These are phyloP conservation scores for Coniochaeta ligniaria DNA, from an alignment of 2,329 filamentous ascomycete genomes.

Conservation along the genomic window DNA sequence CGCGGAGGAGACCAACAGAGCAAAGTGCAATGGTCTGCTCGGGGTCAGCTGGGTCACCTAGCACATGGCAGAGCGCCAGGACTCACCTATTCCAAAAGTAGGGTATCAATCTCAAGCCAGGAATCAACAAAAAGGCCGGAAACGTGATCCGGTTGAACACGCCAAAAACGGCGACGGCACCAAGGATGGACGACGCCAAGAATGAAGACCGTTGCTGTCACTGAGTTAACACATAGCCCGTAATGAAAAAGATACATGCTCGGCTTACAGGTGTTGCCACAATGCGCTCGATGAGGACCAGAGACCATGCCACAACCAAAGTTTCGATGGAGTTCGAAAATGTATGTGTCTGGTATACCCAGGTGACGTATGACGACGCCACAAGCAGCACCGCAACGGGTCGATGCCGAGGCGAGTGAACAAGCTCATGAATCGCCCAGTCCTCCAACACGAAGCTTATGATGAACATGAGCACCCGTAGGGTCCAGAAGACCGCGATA, in stretches of 20 bases:
- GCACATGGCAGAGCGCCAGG: constrained; percentile 6
- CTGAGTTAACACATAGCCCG: constrained; percentile 16
- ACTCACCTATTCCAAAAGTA: constrained; percentile 75
- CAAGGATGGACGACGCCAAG: constrained; percentile 69
- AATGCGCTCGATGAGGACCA: constrained; percentile 87
- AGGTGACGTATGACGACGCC: constrained; percentile 95
- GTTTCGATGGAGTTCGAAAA: constrained; percentile 98
- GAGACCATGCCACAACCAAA: constrained; percentile 82
- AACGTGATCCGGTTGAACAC: constrained; percentile 97
- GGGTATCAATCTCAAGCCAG: constrained; percentile 74
- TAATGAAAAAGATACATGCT: not conserved
- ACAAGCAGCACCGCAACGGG: constrained; percentile 74
- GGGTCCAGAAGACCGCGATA: constrained; percentile 80
- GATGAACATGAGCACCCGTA: constrained; percentile 86
- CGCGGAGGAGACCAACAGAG: constrained; percentile 58
- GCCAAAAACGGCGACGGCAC: constrained; percentile 75
- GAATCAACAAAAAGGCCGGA: constrained; percentile 83
- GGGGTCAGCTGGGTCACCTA: constrained; percentile 4
- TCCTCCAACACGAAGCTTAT: constrained; percentile 95
- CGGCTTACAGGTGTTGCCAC: constrained; percentile 63
- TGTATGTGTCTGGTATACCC: constrained; percentile 97
- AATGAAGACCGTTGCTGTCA: constrained; percentile 65
- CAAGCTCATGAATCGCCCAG: constrained; percentile 91
- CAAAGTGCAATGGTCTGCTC: constrained; percentile 51
- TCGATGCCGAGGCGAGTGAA: constrained; percentile 66